phyloP scores from a whole-genome alignment of 2,329 filamentous ascomycete species.

The Beauveria caledonica region DNA sequence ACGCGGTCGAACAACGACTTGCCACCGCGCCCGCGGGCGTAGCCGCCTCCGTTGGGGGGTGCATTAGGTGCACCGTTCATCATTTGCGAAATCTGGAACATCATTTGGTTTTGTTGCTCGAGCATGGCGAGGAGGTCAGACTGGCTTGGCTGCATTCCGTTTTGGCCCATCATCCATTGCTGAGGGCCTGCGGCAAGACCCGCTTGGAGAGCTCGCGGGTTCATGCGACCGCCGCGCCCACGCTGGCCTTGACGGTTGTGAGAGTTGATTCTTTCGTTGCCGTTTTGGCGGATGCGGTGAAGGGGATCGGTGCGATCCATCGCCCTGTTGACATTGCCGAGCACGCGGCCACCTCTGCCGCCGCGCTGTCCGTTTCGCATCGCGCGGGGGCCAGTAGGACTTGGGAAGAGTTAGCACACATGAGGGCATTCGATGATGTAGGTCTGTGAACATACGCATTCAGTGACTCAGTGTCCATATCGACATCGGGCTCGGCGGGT shows the following conservation, averaged over 20 bases:
- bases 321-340: constrained; percentile 75
- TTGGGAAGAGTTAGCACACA: constrained; percentile 40
- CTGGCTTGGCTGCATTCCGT: constrained; percentile 32
- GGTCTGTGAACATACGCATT: constrained; percentile 47
- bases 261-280: constrained; percentile 72
- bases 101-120: constrained; percentile 81
- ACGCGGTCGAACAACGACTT: constrained; percentile 70
- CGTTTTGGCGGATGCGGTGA: constrained; percentile 68
- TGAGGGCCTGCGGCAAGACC: constrained; percentile 33
- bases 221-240: constrained; percentile 41
- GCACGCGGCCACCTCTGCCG: constrained; percentile 69
- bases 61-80: constrained; percentile 51
- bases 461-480: constrained; percentile 60
- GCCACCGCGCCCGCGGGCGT: constrained; percentile 32
- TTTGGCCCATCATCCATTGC: constrained; percentile 39
- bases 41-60: constrained; percentile 36
- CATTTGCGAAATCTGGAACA: constrained; percentile 64
- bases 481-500: constrained; percentile 25
- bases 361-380: constrained; percentile 70
- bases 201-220: constrained; percentile 44
- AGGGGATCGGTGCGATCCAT: constrained; percentile 76
- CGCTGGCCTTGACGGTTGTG: constrained; percentile 57
- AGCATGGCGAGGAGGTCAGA: constrained; percentile 64
- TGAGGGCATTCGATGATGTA: too few relatives aligned
- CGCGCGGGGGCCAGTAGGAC: constrained; percentile 88